Base-by-base conservation (phyloP, 345 rosid genomes). In the Adansonia digitata region DNA sequence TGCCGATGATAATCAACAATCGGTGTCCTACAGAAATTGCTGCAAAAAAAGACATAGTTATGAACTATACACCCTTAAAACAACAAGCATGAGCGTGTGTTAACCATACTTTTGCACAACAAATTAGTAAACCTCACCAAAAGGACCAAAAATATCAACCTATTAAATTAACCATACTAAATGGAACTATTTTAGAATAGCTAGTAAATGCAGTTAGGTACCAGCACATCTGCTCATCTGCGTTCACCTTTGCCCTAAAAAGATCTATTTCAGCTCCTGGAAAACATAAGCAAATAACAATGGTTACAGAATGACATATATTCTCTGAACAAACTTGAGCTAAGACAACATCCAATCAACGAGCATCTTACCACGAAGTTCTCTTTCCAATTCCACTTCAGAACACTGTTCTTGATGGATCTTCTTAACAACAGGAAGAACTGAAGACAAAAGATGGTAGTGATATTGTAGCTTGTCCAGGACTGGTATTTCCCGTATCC, bases 221-320 rank as follows among this genome's bases (percentile, higher is more conserved):
- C 99, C 99, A 96, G 91, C 99, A 96, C 98, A 96, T 93, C 88
- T 92, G 97, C 81, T 93, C 98, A 80, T 96, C 99, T 35, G 92
- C 97, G 78, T 86, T 93, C 92, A 96, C 76, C 83, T 91, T 91
- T 78, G 88, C 86, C 79, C 98, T 89, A 69, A 82, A 69, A 78
- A 87, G 94, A 79, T 90, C 97, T 77, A 86, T 89, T 74, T 85
- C 92, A 77, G 85, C 78, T 83, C 94, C 99, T 96, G 85, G 55
- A 87, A 72, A 67, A 39, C 31, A 67, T 67, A 59, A 43, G 24
- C 56, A 75, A n/a, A n/a, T n/a, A n/a, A 42, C n/a, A 11, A 43
- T 26, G 51, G 70, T 76, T 51, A 79, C 11, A 64, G 9, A 61
- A 60, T 37, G 15, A 34, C 9, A 65, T 65, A n/a, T 35, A 18